A percentile compares a stretch with the other conserved stretches of the same genome.
phyloP scores from a whole-genome alignment of 352 stramenopile genomes.

The Albugo laibachii region DNA sequence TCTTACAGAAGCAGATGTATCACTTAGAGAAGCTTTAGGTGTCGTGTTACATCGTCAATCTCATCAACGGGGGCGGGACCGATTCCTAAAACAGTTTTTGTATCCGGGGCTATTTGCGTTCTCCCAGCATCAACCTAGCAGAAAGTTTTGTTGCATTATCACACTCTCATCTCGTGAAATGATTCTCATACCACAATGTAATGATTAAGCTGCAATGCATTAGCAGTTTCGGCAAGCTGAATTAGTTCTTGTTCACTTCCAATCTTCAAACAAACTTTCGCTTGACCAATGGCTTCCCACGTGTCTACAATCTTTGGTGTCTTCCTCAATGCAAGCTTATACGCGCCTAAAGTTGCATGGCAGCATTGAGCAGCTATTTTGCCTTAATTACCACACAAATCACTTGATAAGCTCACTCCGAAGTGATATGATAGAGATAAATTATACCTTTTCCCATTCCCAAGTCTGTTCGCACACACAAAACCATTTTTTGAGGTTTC shows the following conservation, averaged over 20 bases:
- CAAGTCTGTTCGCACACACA: constrained; percentile 88
- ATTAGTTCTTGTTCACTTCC: constrained; percentile 72
- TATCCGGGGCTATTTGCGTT: constrained; percentile 70
- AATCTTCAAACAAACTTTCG: constrained; percentile 74
- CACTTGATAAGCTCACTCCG: too few species aligned
- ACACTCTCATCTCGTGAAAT: not conserved
- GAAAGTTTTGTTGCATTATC: constrained; percentile 1
- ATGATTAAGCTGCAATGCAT: constrained; percentile 39
- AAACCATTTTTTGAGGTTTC: constrained; percentile 84
- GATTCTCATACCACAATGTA: constrained; percentile 47
- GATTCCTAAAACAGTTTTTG: constrained; percentile 71
- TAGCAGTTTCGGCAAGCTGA: constrained; percentile 33
- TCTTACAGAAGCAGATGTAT: constrained; percentile 4
- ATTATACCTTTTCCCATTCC: constrained; percentile 91
- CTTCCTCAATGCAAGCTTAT: constrained; percentile 80
- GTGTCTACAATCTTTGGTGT: constrained; percentile 39
- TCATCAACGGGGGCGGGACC: constrained; percentile 41
- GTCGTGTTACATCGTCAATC: constrained; percentile 51
- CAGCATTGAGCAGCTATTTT: constrained; percentile 78
- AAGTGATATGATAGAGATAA: constrained; percentile 26
- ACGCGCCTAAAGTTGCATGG: constrained; percentile 86
- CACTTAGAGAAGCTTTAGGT: constrained; percentile 73
- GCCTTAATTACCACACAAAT: constrained; percentile 10
- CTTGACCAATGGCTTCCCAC: constrained; percentile 71
- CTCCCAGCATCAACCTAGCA: constrained; percentile 48